Evolutionary conservation across 768 basidiomycete genomes (phyloP), one percentile per base, ranked within the genome.

Genomic region (Porphyrellus cyaneotinctus): DNA sequence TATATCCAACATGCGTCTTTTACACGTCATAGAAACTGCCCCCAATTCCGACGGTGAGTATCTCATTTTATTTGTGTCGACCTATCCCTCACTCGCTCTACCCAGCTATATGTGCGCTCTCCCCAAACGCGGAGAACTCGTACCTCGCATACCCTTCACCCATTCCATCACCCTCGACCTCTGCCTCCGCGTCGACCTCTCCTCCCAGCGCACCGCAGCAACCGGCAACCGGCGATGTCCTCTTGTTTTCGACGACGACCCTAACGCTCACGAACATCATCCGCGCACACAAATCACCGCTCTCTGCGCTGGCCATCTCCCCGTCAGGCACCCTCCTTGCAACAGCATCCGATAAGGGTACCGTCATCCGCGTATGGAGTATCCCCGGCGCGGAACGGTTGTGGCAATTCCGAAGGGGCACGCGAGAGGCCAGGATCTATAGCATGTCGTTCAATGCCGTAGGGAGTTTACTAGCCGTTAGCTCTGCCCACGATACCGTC

Each of bases 141-240:
- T 97, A 91, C 72, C 87, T 98, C 53, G 97, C 93, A 41, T 99
- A 99, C 69, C 97, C 97, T 1, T 91, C 94, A 0, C 94, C 92
- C 1, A 85, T 95, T 0, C 93, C 95, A 0, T 88, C 94, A 0
- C 85, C 94, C 2, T 74, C 84, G 0, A 77, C 85, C 0, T 75
- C 84, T 20, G 67, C 81, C 9, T 59, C 77, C 15, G 57, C 77
- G 8, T 61, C 64, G 47, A 68, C 66, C 24, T 61, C 75, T 4
- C 59, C 74, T n/a, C 70, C 79, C 1, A 70, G 75, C 2, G 63
- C 71, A 33, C 45, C 74, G 0, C 62, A 74, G 7, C 84, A 81
- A 58, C 65, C 65, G 4, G 61, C 61, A 8, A 78, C 83, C 6
- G 89, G 91, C 56, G 95, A 98, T 70, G 93, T 98, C 46, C 84